Percentiles rank a stretch among this genome's conserved stretches.
Conservation (phyloP, 768 basidiomycete genomes). For the Podaxis sp. region DNA sequence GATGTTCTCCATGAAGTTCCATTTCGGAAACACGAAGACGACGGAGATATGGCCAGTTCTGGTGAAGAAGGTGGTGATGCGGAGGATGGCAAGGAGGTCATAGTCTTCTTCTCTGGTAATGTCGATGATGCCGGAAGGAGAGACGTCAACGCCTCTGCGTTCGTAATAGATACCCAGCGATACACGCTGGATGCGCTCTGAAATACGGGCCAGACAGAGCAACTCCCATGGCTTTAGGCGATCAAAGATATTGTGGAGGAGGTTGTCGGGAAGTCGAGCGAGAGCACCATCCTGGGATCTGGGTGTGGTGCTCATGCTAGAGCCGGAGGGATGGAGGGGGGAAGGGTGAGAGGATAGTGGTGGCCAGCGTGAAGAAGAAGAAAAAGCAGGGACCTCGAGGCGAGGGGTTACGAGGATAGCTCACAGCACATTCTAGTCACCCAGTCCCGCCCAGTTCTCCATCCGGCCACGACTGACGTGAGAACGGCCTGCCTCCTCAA, state of each 20-base stretch:
- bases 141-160: constrained; percentile 12
- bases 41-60: constrained; percentile 10
- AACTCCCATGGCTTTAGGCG: constrained; percentile 11
- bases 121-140: constrained; percentile 9
- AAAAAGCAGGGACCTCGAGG: constrained; percentile 7
- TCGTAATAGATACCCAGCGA: constrained; percentile 11
- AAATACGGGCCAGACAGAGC: constrained; percentile 10
- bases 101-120: constrained; percentile 11
- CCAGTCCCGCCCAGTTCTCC: constrained; percentile 10
- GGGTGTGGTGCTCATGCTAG: constrained; percentile 5
- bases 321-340: neutral
- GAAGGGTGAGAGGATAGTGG: neutral
- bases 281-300: constrained; percentile 7
- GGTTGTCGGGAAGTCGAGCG: constrained; percentile 1
- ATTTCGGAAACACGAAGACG: constrained; percentile 12
- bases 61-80: constrained; percentile 11
- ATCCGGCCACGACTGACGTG: constrained; percentile 9
- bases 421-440: constrained; percentile 3
- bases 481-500: neutral
- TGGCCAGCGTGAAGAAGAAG: constrained; percentile 10
- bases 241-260: constrained; percentile 7
- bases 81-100: constrained; percentile 9
- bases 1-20: constrained; percentile 12
- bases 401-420: neutral
- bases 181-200: constrained; percentile 11